Percentiles rank a stretch among this genome's conserved stretches.
phyloP scores from a whole-genome alignment of 495 filamentous ascomycete genomes.

The Xylaria curta region DNA sequence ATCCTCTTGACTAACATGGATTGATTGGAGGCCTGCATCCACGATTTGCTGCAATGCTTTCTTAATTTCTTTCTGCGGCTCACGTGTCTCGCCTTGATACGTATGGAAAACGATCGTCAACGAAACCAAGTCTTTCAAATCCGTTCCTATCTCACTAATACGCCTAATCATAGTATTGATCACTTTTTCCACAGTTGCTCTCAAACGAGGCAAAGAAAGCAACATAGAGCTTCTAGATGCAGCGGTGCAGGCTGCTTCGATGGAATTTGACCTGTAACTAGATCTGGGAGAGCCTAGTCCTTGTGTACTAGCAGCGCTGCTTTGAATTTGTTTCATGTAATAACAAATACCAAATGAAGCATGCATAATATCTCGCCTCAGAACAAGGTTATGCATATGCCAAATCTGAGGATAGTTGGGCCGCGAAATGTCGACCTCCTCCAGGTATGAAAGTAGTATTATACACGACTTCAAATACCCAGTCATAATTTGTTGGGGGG shows the following conservation, averaged over 20 bases:
- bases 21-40: constrained; percentile 37
- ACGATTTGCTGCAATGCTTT: constrained; percentile 37
- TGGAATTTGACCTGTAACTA: constrained; percentile 23
- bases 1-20: constrained; percentile 35
- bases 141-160: constrained; percentile 39
- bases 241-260: constrained; percentile 31
- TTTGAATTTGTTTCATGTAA: constrained; percentile 41
- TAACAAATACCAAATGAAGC: constrained; percentile 47
- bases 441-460: constrained; percentile 44
- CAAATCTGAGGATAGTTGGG: constrained; percentile 40
- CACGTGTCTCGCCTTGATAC: constrained; percentile 35
- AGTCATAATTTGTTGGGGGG: constrained; percentile 43
- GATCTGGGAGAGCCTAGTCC: constrained; percentile 2
- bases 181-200: constrained; percentile 38
- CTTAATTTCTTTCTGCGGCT: constrained; percentile 38
- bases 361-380: constrained; percentile 46
- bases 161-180: constrained; percentile 38
- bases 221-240: constrained; percentile 37
- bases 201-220: constrained; percentile 40
- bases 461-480: constrained; percentile 48
- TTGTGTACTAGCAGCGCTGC: constrained; percentile 7
- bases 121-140: constrained; percentile 44
- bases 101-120: constrained; percentile 43
- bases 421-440: constrained; percentile 42
- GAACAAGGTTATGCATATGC: constrained; percentile 43